These are phyloP conservation scores for Anaeramoeba flamelloides DNA, from an alignment of 78 protist genomes.

Conservation along the genomic window DNA sequence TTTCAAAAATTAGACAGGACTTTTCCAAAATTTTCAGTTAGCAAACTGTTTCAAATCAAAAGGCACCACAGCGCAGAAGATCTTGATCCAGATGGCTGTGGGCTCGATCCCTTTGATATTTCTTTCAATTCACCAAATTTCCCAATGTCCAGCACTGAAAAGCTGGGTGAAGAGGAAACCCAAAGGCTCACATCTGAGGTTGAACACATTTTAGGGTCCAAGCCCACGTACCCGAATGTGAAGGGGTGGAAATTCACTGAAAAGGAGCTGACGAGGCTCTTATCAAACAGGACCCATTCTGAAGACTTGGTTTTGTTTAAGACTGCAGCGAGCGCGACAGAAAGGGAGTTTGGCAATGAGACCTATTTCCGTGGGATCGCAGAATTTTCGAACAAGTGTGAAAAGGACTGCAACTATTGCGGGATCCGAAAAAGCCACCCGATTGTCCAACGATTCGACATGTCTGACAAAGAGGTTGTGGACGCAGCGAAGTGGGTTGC, in stretches of 20 bases:
- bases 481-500: not conserved
- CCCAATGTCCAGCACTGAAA: too few relatives aligned
- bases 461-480: conserved; percentile 9
- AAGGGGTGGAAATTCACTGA: not conserved
- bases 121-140: too few relatives aligned
- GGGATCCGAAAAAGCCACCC: conserved; percentile 12
- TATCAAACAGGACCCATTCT: not conserved
- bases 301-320: not conserved
- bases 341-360: not conserved
- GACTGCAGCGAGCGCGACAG: not conserved
- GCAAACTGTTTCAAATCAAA: too few relatives aligned
- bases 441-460: not conserved
- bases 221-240: too few relatives aligned
- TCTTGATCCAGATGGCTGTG: too few relatives aligned
- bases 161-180: too few relatives aligned
- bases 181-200: too few relatives aligned
- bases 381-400: conserved; percentile 25
- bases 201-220: too few relatives aligned
- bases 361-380: conserved; percentile 15
- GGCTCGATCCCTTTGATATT: too few relatives aligned
- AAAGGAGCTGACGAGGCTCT: not conserved
- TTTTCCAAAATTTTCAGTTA: too few relatives aligned
- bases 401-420: conserved; percentile 23
- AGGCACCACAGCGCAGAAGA: too few relatives aligned
- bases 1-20: too few relatives aligned